phyloP scores from a whole-genome alignment of 208 protist species.

The Leishmania tarentolae region DNA sequence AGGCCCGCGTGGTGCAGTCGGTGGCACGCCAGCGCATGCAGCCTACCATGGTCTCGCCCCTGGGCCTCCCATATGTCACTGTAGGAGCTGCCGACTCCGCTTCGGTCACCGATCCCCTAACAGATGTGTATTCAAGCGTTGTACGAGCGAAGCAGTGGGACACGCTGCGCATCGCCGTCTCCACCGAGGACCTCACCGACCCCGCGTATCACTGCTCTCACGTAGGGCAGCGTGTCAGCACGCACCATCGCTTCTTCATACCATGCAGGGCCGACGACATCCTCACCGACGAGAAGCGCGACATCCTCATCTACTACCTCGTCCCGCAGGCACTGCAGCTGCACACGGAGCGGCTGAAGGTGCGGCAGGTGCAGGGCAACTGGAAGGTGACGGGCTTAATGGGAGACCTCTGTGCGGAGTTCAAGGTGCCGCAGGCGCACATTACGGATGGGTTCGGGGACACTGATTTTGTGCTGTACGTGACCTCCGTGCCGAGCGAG shows the following conservation, averaged over 20 bases:
- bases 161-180: constrained; percentile 47
- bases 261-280: constrained; percentile 30
- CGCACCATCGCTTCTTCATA: constrained; percentile 25
- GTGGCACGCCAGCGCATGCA: background rate
- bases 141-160: constrained; percentile 14
- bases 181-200: constrained; percentile 38
- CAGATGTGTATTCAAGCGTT: constrained; percentile 24
- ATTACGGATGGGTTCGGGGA: no score
- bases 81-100: background rate
- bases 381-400: no score
- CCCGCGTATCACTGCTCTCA: constrained; percentile 42
- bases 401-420: no score
- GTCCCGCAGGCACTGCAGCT: no score
- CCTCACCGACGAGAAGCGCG: no score
- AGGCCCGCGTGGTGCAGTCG: constrained; percentile 42
- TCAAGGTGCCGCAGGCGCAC: no score
- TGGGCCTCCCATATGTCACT: constrained; percentile 12
- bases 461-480: no score
- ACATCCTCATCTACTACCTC: no score
- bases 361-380: no score
- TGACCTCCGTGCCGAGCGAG: no score
- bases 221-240: constrained; percentile 15
- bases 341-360: no score
- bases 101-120: background rate
- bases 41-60: background rate